phyloP scores from a whole-genome alignment of 805 yeast genomes.

The Candida krabiensis region DNA sequence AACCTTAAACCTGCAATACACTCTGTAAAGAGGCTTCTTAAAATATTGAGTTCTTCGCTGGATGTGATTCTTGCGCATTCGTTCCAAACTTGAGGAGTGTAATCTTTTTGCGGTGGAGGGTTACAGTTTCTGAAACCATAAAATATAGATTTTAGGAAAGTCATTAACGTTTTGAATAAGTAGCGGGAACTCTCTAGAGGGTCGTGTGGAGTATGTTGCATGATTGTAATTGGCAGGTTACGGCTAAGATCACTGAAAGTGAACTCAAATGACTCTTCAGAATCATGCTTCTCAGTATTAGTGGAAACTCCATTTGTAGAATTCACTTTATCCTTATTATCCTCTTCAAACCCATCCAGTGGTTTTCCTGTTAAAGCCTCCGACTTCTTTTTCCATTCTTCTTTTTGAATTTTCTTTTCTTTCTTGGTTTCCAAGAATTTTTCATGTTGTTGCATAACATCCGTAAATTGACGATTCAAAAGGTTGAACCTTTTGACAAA shows the following conservation, averaged over 20 bases:
- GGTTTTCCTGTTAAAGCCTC: conserved; percentile 35
- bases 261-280: conserved; percentile 14
- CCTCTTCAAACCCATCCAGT: conserved; percentile 17
- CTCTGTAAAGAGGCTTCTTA: conserved; percentile 77
- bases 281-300: conserved; percentile 13
- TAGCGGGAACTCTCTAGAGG: conserved; percentile 87
- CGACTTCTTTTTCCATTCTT: conserved; percentile 38
- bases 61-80: conserved; percentile 83
- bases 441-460: conserved; percentile 61
- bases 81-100: conserved; percentile 66
- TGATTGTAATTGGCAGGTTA: conserved; percentile 58
- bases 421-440: conserved; percentile 46
- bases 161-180: conserved; percentile 82
- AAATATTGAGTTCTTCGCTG: conserved; percentile 76
- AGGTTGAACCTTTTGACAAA: conserved; percentile 80
- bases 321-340: conserved; percentile 9
- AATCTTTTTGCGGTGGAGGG: conserved; percentile 68
- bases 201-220: conserved; percentile 53
- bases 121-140: conserved; percentile 88
- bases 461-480: conserved; percentile 68
- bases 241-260: conserved; percentile 48
- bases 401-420: conserved; percentile 43
- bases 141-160: conserved; percentile 85
- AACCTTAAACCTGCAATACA: conserved; percentile 79
- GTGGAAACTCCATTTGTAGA: conserved; percentile 1